Percentiles rank a stretch among this genome's conserved stretches.
These are phyloP conservation scores for Ordospora colligata DNA, from an alignment of 371 early-diverging fungal genomes.

Conservation along the genomic window DNA sequence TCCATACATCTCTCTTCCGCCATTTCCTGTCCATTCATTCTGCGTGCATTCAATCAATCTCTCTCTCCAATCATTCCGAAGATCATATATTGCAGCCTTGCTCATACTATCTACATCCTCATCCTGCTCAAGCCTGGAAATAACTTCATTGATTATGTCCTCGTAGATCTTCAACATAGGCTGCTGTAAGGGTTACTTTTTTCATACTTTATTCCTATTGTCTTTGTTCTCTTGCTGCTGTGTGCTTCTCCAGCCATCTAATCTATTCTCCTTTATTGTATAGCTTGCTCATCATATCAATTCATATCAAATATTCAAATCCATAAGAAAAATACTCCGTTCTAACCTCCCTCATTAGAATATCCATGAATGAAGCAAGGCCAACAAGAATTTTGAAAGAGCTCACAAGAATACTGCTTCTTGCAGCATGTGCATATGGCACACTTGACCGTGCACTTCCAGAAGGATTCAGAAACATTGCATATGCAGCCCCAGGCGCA, in stretches of 20 bases:
- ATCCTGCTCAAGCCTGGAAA: conserved; percentile 37
- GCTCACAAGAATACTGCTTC: neutral
- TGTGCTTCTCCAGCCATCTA: neutral
- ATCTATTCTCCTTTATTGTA: too few species aligned
- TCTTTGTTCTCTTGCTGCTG: too few species aligned
- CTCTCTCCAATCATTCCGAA: conserved; percentile 50
- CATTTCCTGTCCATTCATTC: neutral
- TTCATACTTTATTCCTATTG: neutral
- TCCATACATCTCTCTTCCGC: neutral
- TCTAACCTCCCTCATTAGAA: neutral
- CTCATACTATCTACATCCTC: conserved; percentile 26
- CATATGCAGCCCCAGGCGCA: neutral
- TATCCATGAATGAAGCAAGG: neutral
- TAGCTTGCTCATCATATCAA: too few species aligned
- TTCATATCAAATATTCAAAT: too few species aligned
- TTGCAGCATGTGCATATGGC: conserved; percentile 15
- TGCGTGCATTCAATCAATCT: conserved; percentile 47
- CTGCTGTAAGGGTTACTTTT: conserved; percentile 22
- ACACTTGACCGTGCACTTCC: neutral
- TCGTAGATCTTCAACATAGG: conserved; percentile 51
- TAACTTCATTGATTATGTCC: conserved; percentile 49
- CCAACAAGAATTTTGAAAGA: neutral
- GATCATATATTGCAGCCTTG: conserved; percentile 38
- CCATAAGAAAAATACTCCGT: neutral
- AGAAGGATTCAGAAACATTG: neutral